phyloP scores from a whole-genome alignment of 176 grass and related monocot species.

The Bonia amplexicaulis region DNA sequence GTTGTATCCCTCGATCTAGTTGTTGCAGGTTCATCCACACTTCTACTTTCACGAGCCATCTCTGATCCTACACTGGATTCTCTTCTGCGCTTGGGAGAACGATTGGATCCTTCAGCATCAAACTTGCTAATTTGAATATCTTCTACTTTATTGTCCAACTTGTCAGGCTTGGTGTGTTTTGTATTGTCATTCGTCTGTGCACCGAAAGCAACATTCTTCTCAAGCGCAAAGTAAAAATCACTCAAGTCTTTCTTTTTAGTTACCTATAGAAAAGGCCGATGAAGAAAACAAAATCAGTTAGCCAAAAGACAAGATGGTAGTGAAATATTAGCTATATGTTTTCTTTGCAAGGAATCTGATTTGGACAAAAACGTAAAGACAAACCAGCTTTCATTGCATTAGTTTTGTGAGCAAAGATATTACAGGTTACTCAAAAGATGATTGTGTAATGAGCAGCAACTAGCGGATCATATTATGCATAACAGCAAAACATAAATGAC shows the following conservation, averaged over 20 bases:
- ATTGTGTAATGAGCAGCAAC: background rate
- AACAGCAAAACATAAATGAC: conserved; percentile 7
- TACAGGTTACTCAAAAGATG: background rate
- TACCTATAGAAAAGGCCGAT: conserved; percentile 48
- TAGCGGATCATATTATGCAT: background rate
- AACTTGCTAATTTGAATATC: conserved; percentile 32
- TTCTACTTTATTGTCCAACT: conserved; percentile 17
- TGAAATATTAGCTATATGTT: background rate
- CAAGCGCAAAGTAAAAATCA: conserved; percentile 90
- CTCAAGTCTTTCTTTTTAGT: conserved; percentile 97
- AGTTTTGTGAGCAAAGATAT: background rate
- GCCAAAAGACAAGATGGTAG: background rate
- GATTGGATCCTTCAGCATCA: conserved; percentile 24
- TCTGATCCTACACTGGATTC: conserved; percentile 44
- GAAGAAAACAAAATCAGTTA: conserved; percentile 20
- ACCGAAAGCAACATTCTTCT: conserved; percentile 88
- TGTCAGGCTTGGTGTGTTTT: conserved; percentile 34
- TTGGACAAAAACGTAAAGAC: background rate
- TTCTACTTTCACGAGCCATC: background rate
- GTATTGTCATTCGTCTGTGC: conserved; percentile 11
- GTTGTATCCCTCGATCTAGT: conserved; percentile 11
- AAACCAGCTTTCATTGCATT: background rate
- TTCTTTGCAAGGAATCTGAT: background rate
- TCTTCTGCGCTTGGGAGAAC: conserved; percentile 32
- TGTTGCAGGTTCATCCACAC: conserved; percentile 21